These are phyloP conservation scores for Pulveroboletus sp. DNA, from an alignment of 768 basidiomycete species.

Conservation along the genomic window DNA sequence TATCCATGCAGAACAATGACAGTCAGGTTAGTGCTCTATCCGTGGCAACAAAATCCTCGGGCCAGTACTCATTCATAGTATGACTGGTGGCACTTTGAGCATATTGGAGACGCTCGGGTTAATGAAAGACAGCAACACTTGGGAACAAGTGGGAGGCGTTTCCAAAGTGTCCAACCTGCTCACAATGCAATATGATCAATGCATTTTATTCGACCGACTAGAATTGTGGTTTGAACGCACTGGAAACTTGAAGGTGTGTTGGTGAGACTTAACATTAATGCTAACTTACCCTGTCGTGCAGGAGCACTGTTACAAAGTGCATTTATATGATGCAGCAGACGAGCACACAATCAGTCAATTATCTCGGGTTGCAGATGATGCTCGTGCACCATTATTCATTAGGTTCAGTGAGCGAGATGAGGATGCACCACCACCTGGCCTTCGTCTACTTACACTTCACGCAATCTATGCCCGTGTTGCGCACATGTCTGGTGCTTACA, in stretches of 20 bases:
- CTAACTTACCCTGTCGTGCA: not conserved
- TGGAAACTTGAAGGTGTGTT: not conserved
- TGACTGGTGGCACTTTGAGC: not conserved
- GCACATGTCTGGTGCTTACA: constrained; percentile 2
- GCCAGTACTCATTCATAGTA: not conserved
- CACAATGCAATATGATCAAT: not conserved
- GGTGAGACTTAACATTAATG: not conserved
- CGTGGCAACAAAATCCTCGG: not conserved
- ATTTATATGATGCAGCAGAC: no score
- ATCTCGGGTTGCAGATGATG: not conserved
- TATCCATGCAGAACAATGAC: no score
- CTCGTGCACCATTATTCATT: not conserved
- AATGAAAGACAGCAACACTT: not conserved
- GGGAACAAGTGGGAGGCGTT: not conserved
- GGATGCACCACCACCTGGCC: not conserved
- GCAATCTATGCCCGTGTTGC: constrained; percentile 3
- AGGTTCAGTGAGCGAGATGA: not conserved
- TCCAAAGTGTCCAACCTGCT: not conserved
- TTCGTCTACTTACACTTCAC: not conserved
- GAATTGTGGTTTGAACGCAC: not conserved
- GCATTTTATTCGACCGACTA: not conserved
- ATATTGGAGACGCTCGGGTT: not conserved
- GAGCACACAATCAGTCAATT: not conserved
- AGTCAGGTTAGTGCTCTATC: not conserved
- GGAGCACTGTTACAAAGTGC: not conserved